Evolutionary conservation across 768 basidiomycete genomes (phyloP), one percentile per base, ranked within the genome.

Genomic region (Megacollybia marginata): DNA sequence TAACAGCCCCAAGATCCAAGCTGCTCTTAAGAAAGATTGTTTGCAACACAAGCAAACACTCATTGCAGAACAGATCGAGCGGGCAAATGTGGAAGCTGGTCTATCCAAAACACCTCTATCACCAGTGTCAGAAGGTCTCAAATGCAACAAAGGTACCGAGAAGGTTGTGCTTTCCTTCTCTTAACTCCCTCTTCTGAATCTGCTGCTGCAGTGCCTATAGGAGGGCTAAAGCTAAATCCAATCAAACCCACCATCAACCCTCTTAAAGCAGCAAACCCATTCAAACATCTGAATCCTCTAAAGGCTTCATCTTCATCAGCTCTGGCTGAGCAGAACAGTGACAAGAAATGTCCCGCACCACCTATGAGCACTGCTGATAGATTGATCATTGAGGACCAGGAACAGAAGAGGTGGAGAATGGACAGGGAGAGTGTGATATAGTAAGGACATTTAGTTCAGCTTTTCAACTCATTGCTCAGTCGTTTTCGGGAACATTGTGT

Each of bases 31-130:
- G 9, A 92, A 92, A 70, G 85, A 86, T 66, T 95, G 97, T 60
- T 96, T 98, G 67, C 89, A 92, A 64, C 79, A 96, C 36, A 94
- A 98, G 65, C 83, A 95, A 13, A 69, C 80, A 58, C 76, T 92
- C 46, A 88, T 99, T 53, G 76, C 85, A 11, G 93, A 96, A 58
- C 95, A 99, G 69, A 98, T 99, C 48, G 91, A 90, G 64, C 78
- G 92, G 35, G 96, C 95, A 2, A 73, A 70, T 8, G 70, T 68
- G n/a, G 81, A 83, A 51, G 65, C 63, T 43, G 73, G 67, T 13
- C 56, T 68, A 5, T 66, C 69, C 2, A n/a, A n/a, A n/a, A 57
- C 63, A 9, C 65, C 69, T n/a, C 59, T 58, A 9, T 60, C 59
- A 8, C 60, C 69, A 16, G 71, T 70, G 3, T 71, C 71, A 9